phyloP scores from a whole-genome alignment of 148 eudicot species.

The Fagopyrum esculentum region DNA sequence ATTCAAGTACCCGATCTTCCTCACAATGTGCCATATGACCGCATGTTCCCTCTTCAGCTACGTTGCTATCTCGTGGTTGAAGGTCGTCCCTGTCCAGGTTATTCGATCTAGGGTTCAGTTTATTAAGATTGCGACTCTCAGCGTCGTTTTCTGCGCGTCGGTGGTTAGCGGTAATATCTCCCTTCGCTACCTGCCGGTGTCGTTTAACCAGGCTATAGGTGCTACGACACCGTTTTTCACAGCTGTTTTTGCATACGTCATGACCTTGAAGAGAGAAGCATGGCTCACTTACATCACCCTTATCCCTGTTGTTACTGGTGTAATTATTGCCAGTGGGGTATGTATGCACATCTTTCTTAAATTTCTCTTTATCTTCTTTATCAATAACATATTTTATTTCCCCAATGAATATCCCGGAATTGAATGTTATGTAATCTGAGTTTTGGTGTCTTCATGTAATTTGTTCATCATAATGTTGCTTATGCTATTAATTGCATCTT shows the following conservation, averaged over 20 bases:
- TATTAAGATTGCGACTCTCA: conserved; percentile 10
- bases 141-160: conserved; percentile 16
- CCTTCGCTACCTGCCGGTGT: conserved; percentile 13
- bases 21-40: conserved; percentile 17
- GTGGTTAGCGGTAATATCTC: conserved; percentile 16
- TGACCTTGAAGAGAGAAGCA: conserved; percentile 13
- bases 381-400: background rate
- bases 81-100: conserved; percentile 14
- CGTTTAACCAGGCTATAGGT: conserved; percentile 17
- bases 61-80: conserved; percentile 5
- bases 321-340: conserved; percentile 17
- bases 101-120: conserved; percentile 13
- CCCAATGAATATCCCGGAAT: background rate
- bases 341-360: background rate
- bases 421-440: background rate
- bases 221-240: conserved; percentile 19
- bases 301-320: conserved; percentile 14
- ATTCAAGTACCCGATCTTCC: conserved; percentile 15
- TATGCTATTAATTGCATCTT: background rate
- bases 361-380: background rate
- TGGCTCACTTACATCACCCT: conserved; percentile 14
- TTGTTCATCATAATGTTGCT: background rate
- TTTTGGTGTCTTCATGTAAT: background rate
- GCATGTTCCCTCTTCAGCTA: conserved; percentile 18
- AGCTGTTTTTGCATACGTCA: conserved; percentile 13